Evolutionary conservation across 2,329 filamentous ascomycete genomes (phyloP), one percentile per base, ranked within the genome.

Genomic region (Mariannaea elegans): DNA sequence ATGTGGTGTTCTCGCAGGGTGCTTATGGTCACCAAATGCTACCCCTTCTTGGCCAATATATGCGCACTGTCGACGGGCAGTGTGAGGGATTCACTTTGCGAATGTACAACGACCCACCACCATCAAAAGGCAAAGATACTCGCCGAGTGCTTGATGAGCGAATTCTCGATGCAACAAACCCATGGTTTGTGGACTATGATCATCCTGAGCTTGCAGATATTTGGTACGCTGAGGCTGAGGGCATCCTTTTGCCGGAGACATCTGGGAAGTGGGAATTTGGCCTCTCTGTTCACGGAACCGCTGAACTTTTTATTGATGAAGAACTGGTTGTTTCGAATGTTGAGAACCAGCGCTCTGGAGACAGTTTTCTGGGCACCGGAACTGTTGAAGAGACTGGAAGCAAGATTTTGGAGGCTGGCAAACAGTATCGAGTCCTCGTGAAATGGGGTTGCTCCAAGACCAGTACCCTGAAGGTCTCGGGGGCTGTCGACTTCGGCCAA

Each of bases 291-390:
- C 70, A 70, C 41, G 75, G 75, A 27, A 75, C 73, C 0, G 72
- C 65, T 1, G 66, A 75, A 49, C 68, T 77, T 19, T 75, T 70
- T 57, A 65, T 77, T 29, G 71, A 77, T 46, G 74, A 66, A 16
- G 59, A 71, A 50, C 44, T 75, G 1, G 59, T 76, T 3, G 70
- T 76, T 18, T 69, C 71, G 2, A 72, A 75, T 31, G 65, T 68
- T 0, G 64, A 64, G 9, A 63, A 67, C 32, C 73, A 76, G 55
- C 61, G 61, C 4, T 63, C 65, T 14, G 76, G 72, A 19, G 74
- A 69, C n/a, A 68, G 71, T 19, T 78, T 79, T 55, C 71, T 78
- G 32, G 71, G 73, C 2, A 72, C 66, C 14, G 75, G 74, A 1
- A 75, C 73, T 2, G 66, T 71, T 9, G 75, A 76, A 46, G 71